Base-by-base conservation (phyloP, 352 stramenopile species). In the Pythium graminicola region DNA sequence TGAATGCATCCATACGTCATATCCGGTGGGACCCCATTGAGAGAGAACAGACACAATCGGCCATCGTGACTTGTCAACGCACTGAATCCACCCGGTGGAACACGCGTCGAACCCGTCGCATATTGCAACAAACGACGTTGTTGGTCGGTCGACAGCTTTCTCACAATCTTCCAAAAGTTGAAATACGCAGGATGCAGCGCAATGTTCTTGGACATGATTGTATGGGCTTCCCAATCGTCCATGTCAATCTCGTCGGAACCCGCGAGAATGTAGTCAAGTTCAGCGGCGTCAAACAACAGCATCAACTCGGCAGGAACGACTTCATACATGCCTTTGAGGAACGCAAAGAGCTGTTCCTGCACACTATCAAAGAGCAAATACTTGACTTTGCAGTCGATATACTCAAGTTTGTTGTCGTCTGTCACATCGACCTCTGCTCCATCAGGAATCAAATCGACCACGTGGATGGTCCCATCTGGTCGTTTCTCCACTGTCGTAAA, bases 161-260 rank as follows among this genome's bases (percentile, higher is more conserved):
- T 81, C 61, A 99, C 81, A 29, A 98, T 85, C 52, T 97, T 95
- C 96, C 96, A 99, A 62, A 98, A 99, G 94, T 93, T 98, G 24
- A 57, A 50, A 5, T 59, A 65, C 2, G 74, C 64, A 17, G 36
- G 63, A 31, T 70, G 55, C 24, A 50, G 66, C 35, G 70, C 62
- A 7, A 87, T 54, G 35, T 87, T 76, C 27, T 58, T 44, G 39
- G 66, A 79, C 42, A 77, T 65, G 23, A 70, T 62, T 8, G 95
- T 98, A 61, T 98, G 68, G 4, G 63, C 57, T 62, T 92, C 84
- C 96, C 96, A 99, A 70, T 99, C 96, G 11, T 90, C 79, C 29
- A 99, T 92, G 43, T 98, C 87, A 56, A 99, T 97, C 65, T 93
- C 81, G 7, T 95, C 91, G 32, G 97, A 78, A 14, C 96, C 96